Conservation (phyloP, 2,329 filamentous ascomycete genomes). For the Chalaropsis ovoidea region DNA sequence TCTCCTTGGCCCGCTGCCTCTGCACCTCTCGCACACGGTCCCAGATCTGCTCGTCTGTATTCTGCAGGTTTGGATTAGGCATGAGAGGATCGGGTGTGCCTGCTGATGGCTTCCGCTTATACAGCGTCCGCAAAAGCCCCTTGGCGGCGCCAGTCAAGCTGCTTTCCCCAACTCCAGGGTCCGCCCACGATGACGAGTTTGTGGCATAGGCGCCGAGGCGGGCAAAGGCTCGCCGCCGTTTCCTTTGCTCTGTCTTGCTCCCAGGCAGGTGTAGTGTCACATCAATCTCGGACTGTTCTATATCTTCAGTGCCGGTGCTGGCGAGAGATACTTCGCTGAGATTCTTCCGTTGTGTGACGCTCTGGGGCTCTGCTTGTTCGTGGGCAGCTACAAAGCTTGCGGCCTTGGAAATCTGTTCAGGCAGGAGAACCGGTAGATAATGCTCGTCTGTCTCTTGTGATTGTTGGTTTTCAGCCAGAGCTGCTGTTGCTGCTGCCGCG, state of each 20-base stretch:
- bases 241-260: constrained; percentile 7
- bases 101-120: neutral
- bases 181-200: neutral
- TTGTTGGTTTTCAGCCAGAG: constrained; percentile 26
- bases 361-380: neutral
- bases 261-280: neutral
- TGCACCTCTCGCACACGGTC: constrained; percentile 12
- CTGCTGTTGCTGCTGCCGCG: neutral
- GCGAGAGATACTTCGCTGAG: neutral
- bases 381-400: neutral
- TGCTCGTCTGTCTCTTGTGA: constrained; percentile 32
- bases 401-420: constrained; percentile 11
- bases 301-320: neutral
- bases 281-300: neutral
- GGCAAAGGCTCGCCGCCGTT: constrained; percentile 9
- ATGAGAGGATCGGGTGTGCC: neutral
- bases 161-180: constrained; percentile 33
- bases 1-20: neutral
- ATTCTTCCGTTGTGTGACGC: neutral
- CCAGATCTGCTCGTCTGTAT: constrained; percentile 19
- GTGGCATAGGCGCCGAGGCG: neutral
- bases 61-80: neutral
- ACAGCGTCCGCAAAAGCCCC: constrained; percentile 28
- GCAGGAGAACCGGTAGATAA: constrained; percentile 33
- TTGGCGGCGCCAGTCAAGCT: constrained; percentile 32